Evolutionary conservation across 2,329 filamentous ascomycete species (phyloP), one percentile per base, ranked within the genome.

Genomic region (Xylaria polymorpha): DNA sequence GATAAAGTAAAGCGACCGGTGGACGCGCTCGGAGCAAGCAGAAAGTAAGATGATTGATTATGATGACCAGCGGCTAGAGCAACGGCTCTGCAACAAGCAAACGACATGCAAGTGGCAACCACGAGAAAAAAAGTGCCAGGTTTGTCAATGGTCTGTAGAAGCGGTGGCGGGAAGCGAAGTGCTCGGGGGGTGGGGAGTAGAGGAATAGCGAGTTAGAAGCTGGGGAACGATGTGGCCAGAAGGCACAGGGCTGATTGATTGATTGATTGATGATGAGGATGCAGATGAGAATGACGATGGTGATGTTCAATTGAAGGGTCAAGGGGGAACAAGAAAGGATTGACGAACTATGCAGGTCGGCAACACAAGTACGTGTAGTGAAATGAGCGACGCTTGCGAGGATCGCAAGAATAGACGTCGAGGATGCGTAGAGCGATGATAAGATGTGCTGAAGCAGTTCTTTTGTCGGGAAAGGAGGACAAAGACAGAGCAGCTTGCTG

Each of bases 31-130:
- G 73, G 64, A 70, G 72, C 75, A 78, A 78, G 75, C 75, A 72
- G 76, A 76, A 77, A 76, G 73, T 74, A 57, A 56, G 29, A 56
- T 56, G 53, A 56, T 56, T 41, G 65, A 56, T 56, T 35, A 62
- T 64, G 64, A 55, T 53, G 66, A 70, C 68, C 44, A 67, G 59
- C 69, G 72, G 74, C 69, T 68, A 67, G 72, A 75, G 76, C 77
- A 71, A 73, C 72, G 73, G 75, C 74, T 74, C 75, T 71, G 75
- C 74, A 74, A 77, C 72, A 77, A 78, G 73, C 77, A 77, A 79
- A 77, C 76, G 68, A 74, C 71, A 72, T 71, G 56, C 39, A 43
- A 4, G 51, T 59, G 53, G 62, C 66, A 68, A 69, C 44, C 71
- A 57, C 53, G 71, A 74, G 71, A 72, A 70, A 70, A 69, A 72